These are phyloP conservation scores for Exophiala aquamarina DNA, from an alignment of 2,329 filamentous ascomycete genomes.

Conservation along the genomic window DNA sequence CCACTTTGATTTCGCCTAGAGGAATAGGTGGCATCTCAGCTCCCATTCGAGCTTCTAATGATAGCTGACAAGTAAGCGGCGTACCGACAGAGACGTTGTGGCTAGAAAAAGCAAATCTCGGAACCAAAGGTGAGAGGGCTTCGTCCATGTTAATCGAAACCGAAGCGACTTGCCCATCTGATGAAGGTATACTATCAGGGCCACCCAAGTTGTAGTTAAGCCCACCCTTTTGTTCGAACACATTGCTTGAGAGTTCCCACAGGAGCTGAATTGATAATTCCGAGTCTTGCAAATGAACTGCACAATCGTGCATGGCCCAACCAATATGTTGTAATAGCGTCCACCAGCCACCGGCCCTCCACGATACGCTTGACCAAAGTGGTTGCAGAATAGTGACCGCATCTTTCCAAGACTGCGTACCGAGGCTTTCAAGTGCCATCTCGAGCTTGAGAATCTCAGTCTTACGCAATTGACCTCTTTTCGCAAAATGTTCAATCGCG, in stretches of 20 bases:
- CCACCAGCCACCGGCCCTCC: constrained; percentile 63
- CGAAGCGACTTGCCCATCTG: constrained; percentile 40
- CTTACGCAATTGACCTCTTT: constrained; percentile 53
- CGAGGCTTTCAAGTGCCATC: constrained; percentile 55
- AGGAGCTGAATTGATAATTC: constrained; percentile 53
- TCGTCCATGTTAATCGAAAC: constrained; percentile 50
- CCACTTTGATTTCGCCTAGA: constrained; percentile 50
- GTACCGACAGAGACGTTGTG: constrained; percentile 61
- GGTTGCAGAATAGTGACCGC: constrained; percentile 53
- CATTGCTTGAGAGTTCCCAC: constrained; percentile 55
- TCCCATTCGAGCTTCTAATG: constrained; percentile 50
- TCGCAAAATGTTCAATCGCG: constrained; percentile 52
- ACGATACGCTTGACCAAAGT: constrained; percentile 57
- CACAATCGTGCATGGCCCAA: constrained; percentile 56
- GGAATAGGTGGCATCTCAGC: constrained; percentile 45
- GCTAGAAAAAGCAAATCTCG: constrained; percentile 54
- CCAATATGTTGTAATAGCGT: constrained; percentile 54
- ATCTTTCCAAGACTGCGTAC: constrained; percentile 49
- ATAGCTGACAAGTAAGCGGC: constrained; percentile 55
- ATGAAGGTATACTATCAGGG: neutral
- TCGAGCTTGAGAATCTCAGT: constrained; percentile 56
- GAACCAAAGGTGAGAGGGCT: constrained; percentile 48
- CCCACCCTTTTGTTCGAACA: constrained; percentile 36
- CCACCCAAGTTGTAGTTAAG: constrained; percentile 44
- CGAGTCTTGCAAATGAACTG: constrained; percentile 43